Percentiles rank a stretch among this genome's conserved stretches.
Conservation (phyloP, 495 filamentous ascomycete genomes). For the Neurospora sp. region DNA sequence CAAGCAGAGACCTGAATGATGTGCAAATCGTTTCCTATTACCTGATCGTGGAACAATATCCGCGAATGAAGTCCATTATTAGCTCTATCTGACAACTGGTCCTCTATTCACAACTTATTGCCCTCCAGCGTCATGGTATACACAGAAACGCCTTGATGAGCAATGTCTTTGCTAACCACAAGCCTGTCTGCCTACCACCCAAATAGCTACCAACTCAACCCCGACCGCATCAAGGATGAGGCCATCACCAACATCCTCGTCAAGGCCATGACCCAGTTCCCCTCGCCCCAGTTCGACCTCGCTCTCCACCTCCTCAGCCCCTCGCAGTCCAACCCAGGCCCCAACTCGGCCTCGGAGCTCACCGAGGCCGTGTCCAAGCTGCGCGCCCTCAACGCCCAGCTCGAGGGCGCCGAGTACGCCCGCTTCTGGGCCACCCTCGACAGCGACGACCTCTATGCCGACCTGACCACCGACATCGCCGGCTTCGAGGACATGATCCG, state of each 20-base stretch:
- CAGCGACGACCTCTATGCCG: constrained; percentile 90
- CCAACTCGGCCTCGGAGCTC: constrained; percentile 46
- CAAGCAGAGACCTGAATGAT: constrained; percentile 42
- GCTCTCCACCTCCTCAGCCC: constrained; percentile 78
- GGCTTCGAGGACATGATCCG: constrained; percentile 97
- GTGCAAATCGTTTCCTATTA: constrained; percentile 99
- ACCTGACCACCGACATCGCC: constrained; percentile 83
- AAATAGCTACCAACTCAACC: constrained; percentile 97
- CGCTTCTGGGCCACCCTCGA: constrained; percentile 91
- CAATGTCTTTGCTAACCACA: constrained; percentile 5
- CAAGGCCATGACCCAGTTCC: constrained; percentile 96
- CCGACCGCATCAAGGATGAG: constrained; percentile 92
- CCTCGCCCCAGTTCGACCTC: constrained; percentile 88
- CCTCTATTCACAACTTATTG: constrained; percentile 8
- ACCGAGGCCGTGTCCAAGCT: constrained; percentile 87
- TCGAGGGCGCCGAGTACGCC: constrained; percentile 75
- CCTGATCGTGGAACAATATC: constrained; percentile 55
- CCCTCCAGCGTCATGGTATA: neutral
- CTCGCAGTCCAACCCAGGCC: constrained; percentile 26
- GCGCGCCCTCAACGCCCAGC: constrained; percentile 67
- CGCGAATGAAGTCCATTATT: constrained; percentile 43
- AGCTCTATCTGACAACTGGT: constrained; percentile 51
- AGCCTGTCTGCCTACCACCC: neutral
- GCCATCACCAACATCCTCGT: constrained; percentile 97
- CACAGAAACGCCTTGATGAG: neutral